Evolutionary conservation across 805 yeast species (phyloP).

Genomic region (Nakazawaea holstii): DNA sequence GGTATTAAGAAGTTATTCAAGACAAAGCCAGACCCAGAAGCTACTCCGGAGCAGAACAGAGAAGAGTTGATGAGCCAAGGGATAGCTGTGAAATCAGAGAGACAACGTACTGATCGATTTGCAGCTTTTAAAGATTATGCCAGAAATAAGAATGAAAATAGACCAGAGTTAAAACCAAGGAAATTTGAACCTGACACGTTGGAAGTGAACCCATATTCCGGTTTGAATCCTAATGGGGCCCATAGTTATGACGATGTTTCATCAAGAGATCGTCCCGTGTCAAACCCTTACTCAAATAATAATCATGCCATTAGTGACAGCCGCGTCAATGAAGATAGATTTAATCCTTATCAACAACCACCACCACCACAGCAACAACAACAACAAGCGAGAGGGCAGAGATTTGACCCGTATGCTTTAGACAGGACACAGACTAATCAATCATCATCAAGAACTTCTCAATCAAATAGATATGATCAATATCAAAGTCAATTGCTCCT

Average conservation of each 20-base stretch:
- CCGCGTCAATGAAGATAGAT: not conserved
- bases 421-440: slow-evolving; percentile 1
- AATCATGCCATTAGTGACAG: not conserved
- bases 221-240: not conserved
- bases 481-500: slow-evolving; percentile 6
- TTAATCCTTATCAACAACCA: not conserved
- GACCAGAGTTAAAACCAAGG: slow-evolving; percentile 10
- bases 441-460: not conserved
- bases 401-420: not conserved
- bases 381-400: not conserved
- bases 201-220: slow-evolving; percentile 3
- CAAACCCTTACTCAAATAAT: not conserved
- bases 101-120: slow-evolving; percentile 34
- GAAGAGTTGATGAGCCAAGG: slow-evolving; percentile 39
- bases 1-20: slow-evolving; percentile 43
- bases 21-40: slow-evolving; percentile 42
- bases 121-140: slow-evolving; percentile 45
- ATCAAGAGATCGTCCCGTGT: not conserved
- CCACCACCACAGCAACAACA: not conserved
- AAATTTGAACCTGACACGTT: not conserved
- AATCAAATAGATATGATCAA: not conserved
- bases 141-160: slow-evolving; percentile 29
- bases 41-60: slow-evolving; percentile 32
- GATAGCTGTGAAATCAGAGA: slow-evolving; percentile 31
- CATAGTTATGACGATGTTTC: not conserved